Conservation (phyloP, 768 basidiomycete species). For the Lentinula edodes region DNA sequence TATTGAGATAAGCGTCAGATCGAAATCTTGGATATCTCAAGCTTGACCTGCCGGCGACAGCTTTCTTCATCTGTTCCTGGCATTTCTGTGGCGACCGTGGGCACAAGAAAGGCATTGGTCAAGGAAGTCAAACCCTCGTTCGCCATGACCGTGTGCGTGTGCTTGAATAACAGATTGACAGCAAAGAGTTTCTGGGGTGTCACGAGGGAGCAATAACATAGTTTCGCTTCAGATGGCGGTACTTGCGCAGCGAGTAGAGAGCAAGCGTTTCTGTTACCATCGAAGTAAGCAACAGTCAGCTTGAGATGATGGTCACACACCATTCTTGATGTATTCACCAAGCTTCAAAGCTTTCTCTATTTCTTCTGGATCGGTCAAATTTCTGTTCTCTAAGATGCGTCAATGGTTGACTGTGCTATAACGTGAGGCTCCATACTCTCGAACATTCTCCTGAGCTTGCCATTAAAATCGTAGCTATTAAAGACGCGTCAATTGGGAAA, state of each 20-base stretch:
- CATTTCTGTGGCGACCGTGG: conserved; percentile 82
- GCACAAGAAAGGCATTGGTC: conserved; percentile 53
- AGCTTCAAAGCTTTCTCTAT: conserved; percentile 72
- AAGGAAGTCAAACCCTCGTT: too few species aligned
- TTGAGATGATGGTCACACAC: conserved; percentile 30
- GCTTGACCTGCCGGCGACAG: neutral
- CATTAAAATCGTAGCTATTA: conserved; percentile 71
- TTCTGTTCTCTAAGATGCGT: conserved; percentile 50
- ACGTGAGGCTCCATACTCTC: conserved; percentile 41
- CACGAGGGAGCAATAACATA: conserved; percentile 35
- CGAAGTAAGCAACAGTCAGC: neutral
- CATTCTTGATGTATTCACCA: conserved; percentile 84
- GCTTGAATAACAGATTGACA: neutral
- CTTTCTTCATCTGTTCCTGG: neutral
- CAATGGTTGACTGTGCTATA: too few species aligned
- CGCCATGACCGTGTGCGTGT: neutral
- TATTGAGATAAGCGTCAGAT: too few species aligned
- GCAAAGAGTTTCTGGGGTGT: neutral
- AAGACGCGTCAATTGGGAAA: conserved; percentile 9
- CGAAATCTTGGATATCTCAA: too few species aligned
- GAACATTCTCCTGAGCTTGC: conserved; percentile 62
- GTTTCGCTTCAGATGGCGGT: conserved; percentile 71
- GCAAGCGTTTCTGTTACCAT: conserved; percentile 66
- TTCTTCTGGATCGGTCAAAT: conserved; percentile 59
- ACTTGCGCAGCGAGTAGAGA: conserved; percentile 77